These are phyloP conservation scores for Cladobotryum mycophilum DNA, from an alignment of 2,329 filamentous ascomycete genomes.

Conservation along the genomic window DNA sequence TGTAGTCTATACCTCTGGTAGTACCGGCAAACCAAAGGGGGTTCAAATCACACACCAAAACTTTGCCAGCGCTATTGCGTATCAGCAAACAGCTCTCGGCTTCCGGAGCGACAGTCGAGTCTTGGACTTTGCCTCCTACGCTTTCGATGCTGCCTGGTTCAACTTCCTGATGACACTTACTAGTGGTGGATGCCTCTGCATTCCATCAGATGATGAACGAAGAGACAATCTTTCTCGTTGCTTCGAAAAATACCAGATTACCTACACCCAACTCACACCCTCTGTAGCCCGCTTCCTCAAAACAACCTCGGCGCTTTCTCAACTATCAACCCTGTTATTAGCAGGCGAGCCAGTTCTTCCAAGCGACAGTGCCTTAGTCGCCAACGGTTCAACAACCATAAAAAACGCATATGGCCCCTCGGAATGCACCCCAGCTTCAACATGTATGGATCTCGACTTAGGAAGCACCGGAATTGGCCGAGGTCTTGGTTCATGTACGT, in stretches of 20 bases:
- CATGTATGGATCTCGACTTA: no score
- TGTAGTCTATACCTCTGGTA: constrained; percentile 17
- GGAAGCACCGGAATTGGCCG: no score
- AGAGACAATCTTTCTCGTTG: constrained; percentile 18
- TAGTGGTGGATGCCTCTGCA: constrained; percentile 17
- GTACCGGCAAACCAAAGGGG: constrained; percentile 20
- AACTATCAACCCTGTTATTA: constrained; percentile 10
- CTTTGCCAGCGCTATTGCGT: constrained; percentile 14
- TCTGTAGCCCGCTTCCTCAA: constrained; percentile 10
- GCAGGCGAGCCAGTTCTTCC: constrained; percentile 12
- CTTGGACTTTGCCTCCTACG: constrained; percentile 19
- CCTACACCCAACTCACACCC: constrained; percentile 10
- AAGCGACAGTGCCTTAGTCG: constrained; percentile 10
- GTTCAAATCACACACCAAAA: constrained; percentile 15
- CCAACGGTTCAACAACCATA: no score
- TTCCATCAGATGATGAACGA: constrained; percentile 13
- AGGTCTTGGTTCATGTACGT: no score
- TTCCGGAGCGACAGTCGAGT: constrained; percentile 14
- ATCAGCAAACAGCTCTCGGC: constrained; percentile 13
- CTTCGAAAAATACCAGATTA: constrained; percentile 30
- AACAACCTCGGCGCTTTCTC: constrained; percentile 6
- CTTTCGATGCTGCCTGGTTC: constrained; percentile 17
- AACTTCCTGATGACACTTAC: constrained; percentile 16
- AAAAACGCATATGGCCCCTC: no score
- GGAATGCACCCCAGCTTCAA: no score